Evolutionary conservation across 805 yeast genomes (phyloP), one percentile per base, ranked within the genome.

Genomic region (Candida orba): DNA sequence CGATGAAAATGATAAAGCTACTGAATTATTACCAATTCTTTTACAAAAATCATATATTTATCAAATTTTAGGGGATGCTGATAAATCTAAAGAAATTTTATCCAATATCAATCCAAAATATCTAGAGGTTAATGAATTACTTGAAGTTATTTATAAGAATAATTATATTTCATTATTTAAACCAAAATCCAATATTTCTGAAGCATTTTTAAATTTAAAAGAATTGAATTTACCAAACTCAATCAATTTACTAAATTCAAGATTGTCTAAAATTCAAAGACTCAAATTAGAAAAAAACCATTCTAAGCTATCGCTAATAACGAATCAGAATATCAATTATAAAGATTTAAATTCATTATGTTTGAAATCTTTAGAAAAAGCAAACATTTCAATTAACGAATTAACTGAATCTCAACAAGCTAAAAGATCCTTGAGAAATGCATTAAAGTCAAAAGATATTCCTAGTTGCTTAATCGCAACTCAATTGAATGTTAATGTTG

Each of bases 21-120:
- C 57, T 32, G 87, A 81, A 55, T 55, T 76, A n/a, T 67, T 74
- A 27, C 84, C 91, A 22, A 81, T 84, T 34, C 60, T 72, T 45
- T 57, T 82, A 37, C 83, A 84, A 50, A 67, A 67, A 35, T 78
- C 87, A 2, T 83, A 73, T 53, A 71, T 81, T 17, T 60, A 72
- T 37, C 77, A 77, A 44, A 36, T 65, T 6, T 40, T 56, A 27
- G 75, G 74, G 4, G 57, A 72, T 6, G 35, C 46, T 1, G 62
- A 54, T 1, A 62, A 65, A 17, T 63, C 79, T 3, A 49, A 64
- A 37, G 49, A 57, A 1, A 54, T 76, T 0, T 59, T 79, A 40
- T 48, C 58, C 1, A 45, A 52, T 2, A 53, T 75, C n/a, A 45
- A 53, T 9, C 43, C 45, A 10, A 8, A 27, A 27, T 12, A 17